Percentiles rank a stretch among this genome's conserved stretches.
phyloP scores from a whole-genome alignment of 129 eudicot genomes.

The Pulicaria dysenterica region DNA sequence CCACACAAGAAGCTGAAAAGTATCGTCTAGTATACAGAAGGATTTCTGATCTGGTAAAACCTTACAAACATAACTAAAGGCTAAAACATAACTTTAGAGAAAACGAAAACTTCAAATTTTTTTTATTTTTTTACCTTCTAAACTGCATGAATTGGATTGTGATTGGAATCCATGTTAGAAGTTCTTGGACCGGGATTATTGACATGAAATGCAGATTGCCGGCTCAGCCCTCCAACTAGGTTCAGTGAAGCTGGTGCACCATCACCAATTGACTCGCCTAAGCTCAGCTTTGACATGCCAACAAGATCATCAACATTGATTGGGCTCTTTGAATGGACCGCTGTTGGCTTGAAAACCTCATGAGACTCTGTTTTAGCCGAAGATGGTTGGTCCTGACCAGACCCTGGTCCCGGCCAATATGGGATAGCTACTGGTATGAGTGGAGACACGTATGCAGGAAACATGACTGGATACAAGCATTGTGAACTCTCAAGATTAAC shows the following conservation, averaged over 20 bases:
- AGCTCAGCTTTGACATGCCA: constrained; percentile 82
- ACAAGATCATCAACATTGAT: constrained; percentile 89
- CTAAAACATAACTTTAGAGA: constrained; percentile 17
- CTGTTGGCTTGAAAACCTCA: constrained; percentile 84
- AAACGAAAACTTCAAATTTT: not conserved
- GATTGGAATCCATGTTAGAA: constrained; percentile 53
- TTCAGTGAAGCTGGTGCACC: constrained; percentile 58
- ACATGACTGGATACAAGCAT: constrained; percentile 57
- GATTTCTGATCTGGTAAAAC: constrained; percentile 16
- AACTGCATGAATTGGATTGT: constrained; percentile 74
- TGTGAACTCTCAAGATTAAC: constrained; percentile 53
- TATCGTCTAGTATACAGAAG: constrained; percentile 51
- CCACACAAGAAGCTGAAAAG: constrained; percentile 37
- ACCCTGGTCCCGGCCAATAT: constrained; percentile 67
- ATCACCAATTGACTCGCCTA: constrained; percentile 68
- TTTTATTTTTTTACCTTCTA: constrained; percentile 27
- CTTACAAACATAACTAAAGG: constrained; percentile 36
- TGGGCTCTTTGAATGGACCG: constrained; percentile 84
- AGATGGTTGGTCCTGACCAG: constrained; percentile 40
- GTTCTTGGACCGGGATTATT: constrained; percentile 55
- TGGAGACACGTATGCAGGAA: constrained; percentile 69
- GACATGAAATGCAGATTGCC: constrained; percentile 88
- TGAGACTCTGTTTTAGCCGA: constrained; percentile 56
- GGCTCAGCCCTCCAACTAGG: constrained; percentile 59
- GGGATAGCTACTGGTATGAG: constrained; percentile 60